Conservation (phyloP, 768 basidiomycete genomes). For the Scleroderma citrinum region DNA sequence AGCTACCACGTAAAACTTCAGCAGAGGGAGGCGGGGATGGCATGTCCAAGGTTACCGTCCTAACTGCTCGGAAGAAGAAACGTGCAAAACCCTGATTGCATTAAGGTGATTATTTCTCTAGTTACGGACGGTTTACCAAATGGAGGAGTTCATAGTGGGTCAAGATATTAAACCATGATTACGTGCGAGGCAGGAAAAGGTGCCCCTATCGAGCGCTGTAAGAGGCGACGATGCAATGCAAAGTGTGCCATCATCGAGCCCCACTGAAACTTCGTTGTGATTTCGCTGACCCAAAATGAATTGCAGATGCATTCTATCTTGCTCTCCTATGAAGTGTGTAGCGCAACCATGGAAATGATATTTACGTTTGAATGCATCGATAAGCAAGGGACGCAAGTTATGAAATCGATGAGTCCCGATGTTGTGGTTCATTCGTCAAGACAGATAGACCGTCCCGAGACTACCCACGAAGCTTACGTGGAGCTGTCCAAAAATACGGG, state of each 20-base stretch:
- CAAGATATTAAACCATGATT: constrained; percentile 8
- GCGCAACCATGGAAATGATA: no score
- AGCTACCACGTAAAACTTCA: constrained; percentile 21
- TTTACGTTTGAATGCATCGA: no score
- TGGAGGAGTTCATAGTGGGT: constrained; percentile 2
- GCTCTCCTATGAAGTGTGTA: no score
- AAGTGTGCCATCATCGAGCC: no score
- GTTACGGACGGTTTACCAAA: background rate
- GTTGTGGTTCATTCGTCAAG: background rate
- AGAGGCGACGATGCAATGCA: no score
- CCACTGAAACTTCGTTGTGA: no score
- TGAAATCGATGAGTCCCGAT: no score
- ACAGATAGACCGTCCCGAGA: background rate
- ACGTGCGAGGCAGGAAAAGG: constrained; percentile 7
- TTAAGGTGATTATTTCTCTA: constrained; percentile 4
- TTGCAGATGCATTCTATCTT: no score
- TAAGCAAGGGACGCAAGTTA: no score
- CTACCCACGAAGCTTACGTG: constrained; percentile 10
- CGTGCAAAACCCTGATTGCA: constrained; percentile 21
- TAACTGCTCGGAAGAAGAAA: constrained; percentile 58
- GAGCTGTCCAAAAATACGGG: constrained; percentile 3
- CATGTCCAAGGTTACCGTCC: constrained; percentile 40
- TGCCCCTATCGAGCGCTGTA: background rate
- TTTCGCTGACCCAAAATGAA: background rate
- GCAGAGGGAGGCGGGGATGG: constrained; percentile 8